Conservation (phyloP, 192 early-diverging fungal species). For the Polychytrium aggregatum region DNA sequence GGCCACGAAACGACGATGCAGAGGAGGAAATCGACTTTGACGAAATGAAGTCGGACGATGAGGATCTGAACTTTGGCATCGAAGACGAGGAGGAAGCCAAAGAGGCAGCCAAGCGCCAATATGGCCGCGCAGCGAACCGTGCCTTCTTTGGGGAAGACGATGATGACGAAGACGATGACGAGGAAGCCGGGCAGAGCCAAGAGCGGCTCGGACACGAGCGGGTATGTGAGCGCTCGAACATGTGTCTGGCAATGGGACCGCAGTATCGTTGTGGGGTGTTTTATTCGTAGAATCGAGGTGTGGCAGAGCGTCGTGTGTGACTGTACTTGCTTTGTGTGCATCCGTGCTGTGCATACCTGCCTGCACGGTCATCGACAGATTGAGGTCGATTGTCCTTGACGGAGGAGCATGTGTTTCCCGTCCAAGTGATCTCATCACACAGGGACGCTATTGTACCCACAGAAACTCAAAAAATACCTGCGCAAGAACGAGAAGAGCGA, state of each 20-base stretch:
- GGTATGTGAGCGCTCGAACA: slow-evolving; percentile 2
- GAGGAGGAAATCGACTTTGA: slow-evolving; percentile 32
- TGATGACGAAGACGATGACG: slow-evolving; percentile 20
- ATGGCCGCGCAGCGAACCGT: slow-evolving; percentile 15
- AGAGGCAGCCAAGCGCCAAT: slow-evolving; percentile 29
- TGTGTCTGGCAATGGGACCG: not conserved
- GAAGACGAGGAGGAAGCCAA: slow-evolving; percentile 38
- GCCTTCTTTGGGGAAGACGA: slow-evolving; percentile 15
- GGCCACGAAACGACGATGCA: slow-evolving; percentile 11
- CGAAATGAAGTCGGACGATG: slow-evolving; percentile 34
- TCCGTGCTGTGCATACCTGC: not conserved
- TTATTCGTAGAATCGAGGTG: not conserved
- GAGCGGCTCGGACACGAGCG: not conserved
- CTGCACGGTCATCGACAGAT: not conserved
- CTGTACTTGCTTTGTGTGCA: too few relatives aligned
- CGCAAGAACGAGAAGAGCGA: slow-evolving; percentile 16
- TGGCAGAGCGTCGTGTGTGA: not conserved
- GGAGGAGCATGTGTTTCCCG: not conserved
- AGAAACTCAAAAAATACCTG: slow-evolving; percentile 24
- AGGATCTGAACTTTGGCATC: slow-evolving; percentile 34
- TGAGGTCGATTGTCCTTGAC: not conserved
- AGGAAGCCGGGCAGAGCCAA: slow-evolving; percentile 6
- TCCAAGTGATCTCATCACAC: not conserved
- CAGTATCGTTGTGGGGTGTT: not conserved
- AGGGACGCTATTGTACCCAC: not conserved